Percentiles rank a stretch among this genome's conserved stretches.
Evolutionary conservation across 1,284 basidiomycete species (phyloP).

Genomic region (Macrocystidia cucumis): DNA sequence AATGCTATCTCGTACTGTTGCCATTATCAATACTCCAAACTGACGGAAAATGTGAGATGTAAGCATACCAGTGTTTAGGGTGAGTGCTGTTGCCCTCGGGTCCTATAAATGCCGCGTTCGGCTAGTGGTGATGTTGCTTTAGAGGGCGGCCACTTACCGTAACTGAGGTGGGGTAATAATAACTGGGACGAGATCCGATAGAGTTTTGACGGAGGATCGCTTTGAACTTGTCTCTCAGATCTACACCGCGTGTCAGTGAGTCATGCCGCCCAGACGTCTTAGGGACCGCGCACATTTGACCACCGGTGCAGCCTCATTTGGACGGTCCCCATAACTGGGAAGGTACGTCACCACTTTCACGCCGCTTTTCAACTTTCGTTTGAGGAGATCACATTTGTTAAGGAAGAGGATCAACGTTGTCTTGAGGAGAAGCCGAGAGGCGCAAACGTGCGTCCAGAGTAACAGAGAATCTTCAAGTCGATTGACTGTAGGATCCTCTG

Average conservation of each 20-base stretch:
- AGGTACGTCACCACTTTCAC: slow-evolving; percentile 49
- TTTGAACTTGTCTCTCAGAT: slow-evolving; percentile 44
- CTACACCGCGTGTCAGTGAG: slow-evolving; percentile 14
- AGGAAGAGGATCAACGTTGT: slow-evolving; percentile 56
- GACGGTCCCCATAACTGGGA: slow-evolving; percentile 47
- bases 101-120: slow-evolving; percentile 25
- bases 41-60: slow-evolving; percentile 12
- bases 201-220: slow-evolving; percentile 44
- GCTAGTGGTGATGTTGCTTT: background rate
- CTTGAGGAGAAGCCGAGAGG: slow-evolving; percentile 46
- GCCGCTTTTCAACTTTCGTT: slow-evolving; percentile 47
- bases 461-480: slow-evolving; percentile 61
- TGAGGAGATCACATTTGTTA: slow-evolving; percentile 60
- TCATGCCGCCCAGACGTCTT: slow-evolving; percentile 11
- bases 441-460: slow-evolving; percentile 52
- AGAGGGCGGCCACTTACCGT: slow-evolving; percentile 31
- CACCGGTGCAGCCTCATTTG: slow-evolving; percentile 43
- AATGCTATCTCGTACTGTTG: slow-evolving; percentile 47
- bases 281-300: slow-evolving; percentile 34
- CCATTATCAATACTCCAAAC: slow-evolving; percentile 1
- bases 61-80: slow-evolving; percentile 32
- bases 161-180: slow-evolving; percentile 56
- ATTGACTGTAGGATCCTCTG: slow-evolving; percentile 52
- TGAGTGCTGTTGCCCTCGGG: slow-evolving; percentile 36
- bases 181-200: slow-evolving; percentile 37